phyloP scores from a whole-genome alignment of 129 eudicot genomes.

The Lactuca saligna region DNA sequence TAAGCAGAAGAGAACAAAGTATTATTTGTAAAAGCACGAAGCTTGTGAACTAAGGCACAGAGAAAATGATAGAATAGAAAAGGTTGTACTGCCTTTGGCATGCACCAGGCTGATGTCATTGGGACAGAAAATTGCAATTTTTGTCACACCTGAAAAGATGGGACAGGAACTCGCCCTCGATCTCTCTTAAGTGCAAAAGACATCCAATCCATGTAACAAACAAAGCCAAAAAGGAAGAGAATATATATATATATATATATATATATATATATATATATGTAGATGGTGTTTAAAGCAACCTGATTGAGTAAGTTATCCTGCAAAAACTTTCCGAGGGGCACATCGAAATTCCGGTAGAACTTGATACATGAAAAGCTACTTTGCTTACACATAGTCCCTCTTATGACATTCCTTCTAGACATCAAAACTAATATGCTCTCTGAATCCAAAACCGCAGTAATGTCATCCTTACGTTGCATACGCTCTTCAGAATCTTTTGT shows the following conservation, averaged over 20 bases:
- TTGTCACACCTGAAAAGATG: too few relatives aligned
- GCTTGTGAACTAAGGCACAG: constrained; percentile 18
- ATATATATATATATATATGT: too few relatives aligned
- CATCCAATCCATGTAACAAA: too few relatives aligned
- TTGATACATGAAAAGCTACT: constrained; percentile 82
- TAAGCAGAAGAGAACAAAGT: constrained; percentile 7
- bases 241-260: too few relatives aligned
- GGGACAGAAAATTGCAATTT: too few relatives aligned
- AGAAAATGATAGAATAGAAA: neutral
- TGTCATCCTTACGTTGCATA: constrained; percentile 50
- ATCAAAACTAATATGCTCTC: constrained; percentile 84
- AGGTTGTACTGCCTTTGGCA: neutral
- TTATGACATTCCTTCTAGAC: constrained; percentile 69
- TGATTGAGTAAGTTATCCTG: constrained; percentile 79
- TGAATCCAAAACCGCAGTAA: constrained; percentile 56
- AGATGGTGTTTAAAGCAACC: constrained; percentile 35
- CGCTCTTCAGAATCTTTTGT: constrained; percentile 36
- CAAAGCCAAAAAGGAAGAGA: too few relatives aligned
- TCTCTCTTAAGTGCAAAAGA: too few relatives aligned
- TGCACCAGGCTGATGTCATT: too few relatives aligned
- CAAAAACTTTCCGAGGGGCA: constrained; percentile 81
- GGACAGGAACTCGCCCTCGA: too few relatives aligned
- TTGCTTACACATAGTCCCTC: constrained; percentile 78
- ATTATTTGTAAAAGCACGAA: constrained; percentile 2
- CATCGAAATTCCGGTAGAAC: constrained; percentile 84